Evolutionary conservation across 2,329 filamentous ascomycete genomes (phyloP), one percentile per base, ranked within the genome.

Genomic region (Diaporthe batatas): DNA sequence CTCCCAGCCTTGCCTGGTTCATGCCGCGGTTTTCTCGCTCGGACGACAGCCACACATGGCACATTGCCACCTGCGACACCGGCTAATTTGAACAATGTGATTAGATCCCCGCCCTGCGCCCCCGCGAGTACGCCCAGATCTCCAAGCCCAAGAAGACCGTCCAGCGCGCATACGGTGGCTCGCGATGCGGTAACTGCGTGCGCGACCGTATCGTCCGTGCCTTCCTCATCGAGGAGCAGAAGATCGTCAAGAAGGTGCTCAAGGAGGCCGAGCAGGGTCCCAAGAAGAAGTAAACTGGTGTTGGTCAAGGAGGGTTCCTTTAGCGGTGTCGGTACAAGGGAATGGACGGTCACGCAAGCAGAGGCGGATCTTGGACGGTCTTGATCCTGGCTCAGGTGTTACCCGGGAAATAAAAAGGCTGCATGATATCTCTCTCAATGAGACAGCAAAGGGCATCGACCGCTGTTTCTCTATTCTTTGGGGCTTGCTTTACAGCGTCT

Each of bases 201-300:
- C 95, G 96, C 87, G 96, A 99, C 90, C 93, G 96, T 81, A 94
- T 99, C 80, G 94, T 98, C 65, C 94, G 96, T 81, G 96, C 96
- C 77, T 99, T 99, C 93, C 89, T 99, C 86, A 98, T 99, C 79
- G 97, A 99, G 91, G 96, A 99, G 92, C 96, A 99, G 91, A 99
- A 99, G 94, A 98, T 99, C 82, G 96, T 99, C 88, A 99, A 99
- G 95, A 99, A 99, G 94, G 96, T 99, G 82, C 91, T 98, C 85
- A 98, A 98, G 93, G 96, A 98, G 91, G 94, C 97, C 89, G 93
- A 94, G 90, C 93, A 86, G 82, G 84, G 87, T 82, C 85, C 88
- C 81, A 91, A 89, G 86, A 91, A 91, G 89, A 91, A 91, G 88
- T 91, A 93, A 91, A 89, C 78, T 87, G 86, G 74, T 75, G 73